These are phyloP conservation scores for Yamadazyma spencermartinsiae DNA, from an alignment of 1,139 yeast species.

Conservation along the genomic window DNA sequence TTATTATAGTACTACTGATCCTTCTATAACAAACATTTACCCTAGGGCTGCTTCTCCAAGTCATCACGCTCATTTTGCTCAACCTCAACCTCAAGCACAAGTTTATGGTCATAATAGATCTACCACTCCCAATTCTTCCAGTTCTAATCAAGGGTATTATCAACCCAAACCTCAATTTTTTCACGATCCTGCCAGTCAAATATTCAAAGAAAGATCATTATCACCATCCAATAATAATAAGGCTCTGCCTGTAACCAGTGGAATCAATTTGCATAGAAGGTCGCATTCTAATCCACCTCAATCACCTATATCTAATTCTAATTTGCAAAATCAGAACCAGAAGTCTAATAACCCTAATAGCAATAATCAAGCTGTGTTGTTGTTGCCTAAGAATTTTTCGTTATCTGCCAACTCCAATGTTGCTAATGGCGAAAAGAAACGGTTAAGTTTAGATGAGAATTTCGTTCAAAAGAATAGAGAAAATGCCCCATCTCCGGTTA, in stretches of 20 bases:
- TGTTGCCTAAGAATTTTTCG: constrained; percentile 48
- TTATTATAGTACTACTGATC: constrained; percentile 1
- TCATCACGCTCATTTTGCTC: constrained; percentile 5
- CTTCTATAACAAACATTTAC: constrained; percentile 1
- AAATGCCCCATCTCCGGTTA: constrained; percentile 15
- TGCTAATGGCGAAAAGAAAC: constrained; percentile 20
- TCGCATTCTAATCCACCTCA: constrained; percentile 38
- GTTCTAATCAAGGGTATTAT: constrained; percentile 16
- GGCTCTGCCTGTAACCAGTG: constrained; percentile 18
- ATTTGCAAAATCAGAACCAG: constrained; percentile 21
- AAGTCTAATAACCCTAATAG: constrained; percentile 13
- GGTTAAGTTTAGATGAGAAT: constrained; percentile 32
- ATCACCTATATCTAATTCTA: constrained; percentile 21
- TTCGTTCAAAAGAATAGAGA: constrained; percentile 19
- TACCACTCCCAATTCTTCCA: constrained; percentile 17
- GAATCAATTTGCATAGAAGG: constrained; percentile 26
- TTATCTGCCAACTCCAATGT: constrained; percentile 13
- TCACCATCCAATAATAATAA: constrained; percentile 24
- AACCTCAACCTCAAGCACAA: constrained; percentile 13
- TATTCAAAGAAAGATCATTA: constrained; percentile 31
- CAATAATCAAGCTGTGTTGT: constrained; percentile 38
- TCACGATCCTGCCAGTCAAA: constrained; percentile 11
- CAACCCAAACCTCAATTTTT: constrained; percentile 31
- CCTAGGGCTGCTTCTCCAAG: constrained; percentile 9
- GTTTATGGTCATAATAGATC: constrained; percentile 13